phyloP scores from a whole-genome alignment of 148 eudicot genomes.

The Fagopyrum esculentum region DNA sequence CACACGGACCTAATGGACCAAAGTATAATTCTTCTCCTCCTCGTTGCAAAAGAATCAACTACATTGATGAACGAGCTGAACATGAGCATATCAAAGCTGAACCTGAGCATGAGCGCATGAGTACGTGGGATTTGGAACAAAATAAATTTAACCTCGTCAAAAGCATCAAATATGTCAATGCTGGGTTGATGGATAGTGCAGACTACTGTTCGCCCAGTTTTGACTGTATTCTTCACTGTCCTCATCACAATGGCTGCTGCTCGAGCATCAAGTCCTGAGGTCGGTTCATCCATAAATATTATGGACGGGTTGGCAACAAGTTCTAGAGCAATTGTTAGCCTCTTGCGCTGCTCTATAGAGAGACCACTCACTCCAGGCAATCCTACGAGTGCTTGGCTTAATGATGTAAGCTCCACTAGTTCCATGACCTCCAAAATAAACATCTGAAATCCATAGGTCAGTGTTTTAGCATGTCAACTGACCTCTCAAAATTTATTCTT shows the following conservation, averaged over 20 bases:
- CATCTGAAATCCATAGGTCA: constrained; percentile 6
- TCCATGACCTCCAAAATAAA: constrained; percentile 27
- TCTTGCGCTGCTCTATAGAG: constrained; percentile 30
- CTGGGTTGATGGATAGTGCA: constrained; percentile 39
- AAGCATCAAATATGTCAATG: constrained; percentile 33
- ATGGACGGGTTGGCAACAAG: constrained; percentile 38
- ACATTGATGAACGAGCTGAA: not conserved
- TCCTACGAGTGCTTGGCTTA: constrained; percentile 32
- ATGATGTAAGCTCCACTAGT: constrained; percentile 27
- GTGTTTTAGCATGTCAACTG: not conserved
- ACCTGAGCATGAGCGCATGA: too few species aligned
- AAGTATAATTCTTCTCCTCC: constrained; percentile 27
- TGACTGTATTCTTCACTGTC: constrained; percentile 27
- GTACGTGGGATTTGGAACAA: not conserved
- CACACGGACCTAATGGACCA: constrained; percentile 25
- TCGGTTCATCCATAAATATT: constrained; percentile 39
- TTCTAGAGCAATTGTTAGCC: constrained; percentile 34
- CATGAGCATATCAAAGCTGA: too few species aligned
- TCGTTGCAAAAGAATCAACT: constrained; percentile 28
- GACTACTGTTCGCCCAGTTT: constrained; percentile 32
- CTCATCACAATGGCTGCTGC: constrained; percentile 40
- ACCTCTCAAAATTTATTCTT: not conserved
- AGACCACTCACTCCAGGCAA: constrained; percentile 26
- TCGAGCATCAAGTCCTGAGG: constrained; percentile 36
- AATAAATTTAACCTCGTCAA: constrained; percentile 24